These are phyloP conservation scores for Aphanomyces euteiches DNA, from an alignment of 352 stramenopile species.

Conservation along the genomic window DNA sequence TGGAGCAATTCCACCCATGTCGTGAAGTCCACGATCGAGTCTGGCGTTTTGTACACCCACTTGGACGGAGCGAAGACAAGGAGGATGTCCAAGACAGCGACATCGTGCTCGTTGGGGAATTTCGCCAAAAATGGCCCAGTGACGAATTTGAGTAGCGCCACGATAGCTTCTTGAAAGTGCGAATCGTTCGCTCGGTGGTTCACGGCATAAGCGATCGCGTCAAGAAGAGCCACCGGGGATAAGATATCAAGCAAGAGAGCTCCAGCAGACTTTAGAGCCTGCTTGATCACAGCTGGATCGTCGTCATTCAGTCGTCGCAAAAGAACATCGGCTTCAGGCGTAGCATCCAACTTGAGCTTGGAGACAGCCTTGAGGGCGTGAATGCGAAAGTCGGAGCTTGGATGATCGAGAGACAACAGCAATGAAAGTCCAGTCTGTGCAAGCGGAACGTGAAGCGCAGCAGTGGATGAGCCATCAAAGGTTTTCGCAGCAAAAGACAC, in stretches of 20 bases:
- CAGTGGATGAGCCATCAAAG: conserved; percentile 11
- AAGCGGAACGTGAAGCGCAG: conserved; percentile 24
- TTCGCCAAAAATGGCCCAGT: conserved; percentile 47
- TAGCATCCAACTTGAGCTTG: conserved; percentile 45
- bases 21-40: conserved; percentile 31
- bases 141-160: conserved; percentile 48
- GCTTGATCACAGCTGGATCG: conserved; percentile 59
- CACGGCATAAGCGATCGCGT: conserved; percentile 48
- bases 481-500: conserved; percentile 15
- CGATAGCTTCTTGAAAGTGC: conserved; percentile 37
- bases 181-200: conserved; percentile 46
- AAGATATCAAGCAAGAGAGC: conserved; percentile 54
- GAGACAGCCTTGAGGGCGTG: conserved; percentile 63
- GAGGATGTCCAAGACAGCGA: conserved; percentile 49
- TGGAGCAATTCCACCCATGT: conserved; percentile 38
- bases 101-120: conserved; percentile 34
- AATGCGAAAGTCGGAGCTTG: conserved; percentile 69
- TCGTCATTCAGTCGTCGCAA: conserved; percentile 74
- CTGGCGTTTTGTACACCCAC: conserved; percentile 25
- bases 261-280: conserved; percentile 43
- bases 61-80: conserved; percentile 54
- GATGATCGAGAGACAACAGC: conserved; percentile 70
- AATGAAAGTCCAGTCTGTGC: conserved; percentile 39
- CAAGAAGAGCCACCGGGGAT: conserved; percentile 52
- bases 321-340: conserved; percentile 45